Conservation (phyloP, 495 filamentous ascomycete genomes). For the Amorphotheca resinae region DNA sequence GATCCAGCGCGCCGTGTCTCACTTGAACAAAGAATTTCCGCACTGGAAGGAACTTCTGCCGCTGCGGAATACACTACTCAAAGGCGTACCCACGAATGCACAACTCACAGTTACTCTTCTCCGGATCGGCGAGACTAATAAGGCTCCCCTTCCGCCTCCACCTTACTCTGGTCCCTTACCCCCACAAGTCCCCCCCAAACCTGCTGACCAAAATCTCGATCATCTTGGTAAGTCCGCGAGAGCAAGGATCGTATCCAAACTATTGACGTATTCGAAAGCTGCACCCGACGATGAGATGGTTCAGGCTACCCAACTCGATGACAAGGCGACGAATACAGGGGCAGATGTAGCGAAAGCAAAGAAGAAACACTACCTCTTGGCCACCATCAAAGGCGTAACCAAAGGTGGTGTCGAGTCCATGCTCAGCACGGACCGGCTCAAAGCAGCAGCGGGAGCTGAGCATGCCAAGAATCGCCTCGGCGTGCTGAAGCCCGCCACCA, state of each 20-base stretch:
- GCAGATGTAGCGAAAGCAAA: conserved; percentile 4
- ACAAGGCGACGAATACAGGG: conserved; percentile 6
- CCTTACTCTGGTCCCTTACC: conserved; percentile 44
- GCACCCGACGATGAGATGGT: conserved; percentile 31
- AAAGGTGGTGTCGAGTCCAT: conserved; percentile 20
- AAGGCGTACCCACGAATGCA: conserved; percentile 74
- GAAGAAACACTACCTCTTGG: conserved; percentile 13
- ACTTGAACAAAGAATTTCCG: conserved; percentile 54
- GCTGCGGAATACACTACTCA: conserved; percentile 51
- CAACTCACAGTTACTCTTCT: conserved; percentile 78
- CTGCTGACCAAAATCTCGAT: conserved; percentile 29
- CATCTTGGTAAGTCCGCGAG: conserved; percentile 18
- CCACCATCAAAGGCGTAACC: conserved; percentile 13
- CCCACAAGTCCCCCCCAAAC: conserved; percentile 35
- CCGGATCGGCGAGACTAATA: conserved; percentile 73
- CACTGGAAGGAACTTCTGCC: conserved; percentile 60
- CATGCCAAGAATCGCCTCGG: conserved; percentile 62
- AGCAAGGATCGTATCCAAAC: neutral
- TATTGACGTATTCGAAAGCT: conserved; percentile 19
- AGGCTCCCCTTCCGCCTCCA: conserved; percentile 70
- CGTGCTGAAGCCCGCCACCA: conserved; percentile 40
- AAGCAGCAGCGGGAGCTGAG: conserved; percentile 37
- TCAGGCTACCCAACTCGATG: conserved; percentile 31
- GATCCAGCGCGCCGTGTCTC: conserved; percentile 42
- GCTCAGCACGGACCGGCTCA: conserved; percentile 19